Percentiles rank a stretch among this genome's conserved stretches.
Conservation (phyloP, 345 rosid species). For the Viola odorata region DNA sequence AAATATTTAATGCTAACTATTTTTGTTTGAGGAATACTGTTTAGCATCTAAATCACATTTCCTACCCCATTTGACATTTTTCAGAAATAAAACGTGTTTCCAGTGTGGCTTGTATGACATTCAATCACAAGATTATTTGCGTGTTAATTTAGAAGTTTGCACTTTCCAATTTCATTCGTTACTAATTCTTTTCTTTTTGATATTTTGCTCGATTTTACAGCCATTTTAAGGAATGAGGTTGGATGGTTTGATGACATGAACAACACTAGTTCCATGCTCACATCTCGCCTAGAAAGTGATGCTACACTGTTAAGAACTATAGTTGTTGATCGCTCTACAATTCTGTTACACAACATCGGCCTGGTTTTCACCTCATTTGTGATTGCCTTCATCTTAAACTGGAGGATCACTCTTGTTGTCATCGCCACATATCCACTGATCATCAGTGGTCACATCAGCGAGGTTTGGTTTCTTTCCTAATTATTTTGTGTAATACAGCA, state of each 20-base stretch:
- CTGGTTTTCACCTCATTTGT: slow-evolving; percentile 62
- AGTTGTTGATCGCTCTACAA: slow-evolving; percentile 75
- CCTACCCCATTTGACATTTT: too few relatives aligned
- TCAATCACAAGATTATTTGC: not conserved
- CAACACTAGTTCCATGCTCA: slow-evolving; percentile 79
- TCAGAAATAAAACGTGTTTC: too few relatives aligned
- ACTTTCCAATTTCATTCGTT: not conserved
- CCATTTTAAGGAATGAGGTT: slow-evolving; percentile 80
- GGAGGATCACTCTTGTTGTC: slow-evolving; percentile 91
- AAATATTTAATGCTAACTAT: not conserved
- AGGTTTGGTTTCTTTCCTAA: slow-evolving; percentile 42
- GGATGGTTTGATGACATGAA: slow-evolving; percentile 91
- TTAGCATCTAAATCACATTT: too few relatives aligned
- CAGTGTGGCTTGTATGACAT: too few relatives aligned
- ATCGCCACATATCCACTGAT: slow-evolving; percentile 74
- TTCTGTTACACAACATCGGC: slow-evolving; percentile 78
- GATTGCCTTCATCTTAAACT: slow-evolving; percentile 81
- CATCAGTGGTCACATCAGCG: slow-evolving; percentile 95
- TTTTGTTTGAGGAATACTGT: too few relatives aligned
- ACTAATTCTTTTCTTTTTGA: not conserved
- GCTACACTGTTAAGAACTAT: slow-evolving; percentile 67
- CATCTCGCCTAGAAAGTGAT: slow-evolving; percentile 77
- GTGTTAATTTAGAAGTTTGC: not conserved
- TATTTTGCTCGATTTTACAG: slow-evolving; percentile 27
- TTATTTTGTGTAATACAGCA: not conserved